Conservation (phyloP, 352 stramenopile species). For the Globisporangium paroecandrum region DNA sequence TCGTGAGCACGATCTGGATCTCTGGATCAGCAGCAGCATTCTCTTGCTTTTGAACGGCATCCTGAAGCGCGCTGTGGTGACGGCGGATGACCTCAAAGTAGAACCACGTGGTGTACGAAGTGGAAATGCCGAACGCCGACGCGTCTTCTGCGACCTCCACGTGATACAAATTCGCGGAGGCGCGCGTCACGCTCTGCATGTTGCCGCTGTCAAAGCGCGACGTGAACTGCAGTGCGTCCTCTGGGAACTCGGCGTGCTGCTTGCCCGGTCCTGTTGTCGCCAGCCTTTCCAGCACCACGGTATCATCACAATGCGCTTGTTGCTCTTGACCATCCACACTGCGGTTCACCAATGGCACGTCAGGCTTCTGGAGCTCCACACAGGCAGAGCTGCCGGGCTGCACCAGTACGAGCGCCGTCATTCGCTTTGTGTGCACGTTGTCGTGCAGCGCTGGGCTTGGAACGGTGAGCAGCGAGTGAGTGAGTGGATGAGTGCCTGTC, state of each 20-base stretch:
- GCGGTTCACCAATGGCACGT: too few species aligned
- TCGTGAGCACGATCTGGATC: conserved; percentile 27
- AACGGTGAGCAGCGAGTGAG: background rate
- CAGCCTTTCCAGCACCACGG: conserved; percentile 15
- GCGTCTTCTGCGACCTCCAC: conserved; percentile 43
- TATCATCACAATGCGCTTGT: background rate
- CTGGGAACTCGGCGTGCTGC: conserved; percentile 25
- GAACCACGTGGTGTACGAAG: conserved; percentile 46
- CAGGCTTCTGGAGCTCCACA: background rate
- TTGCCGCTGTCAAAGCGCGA: conserved; percentile 42
- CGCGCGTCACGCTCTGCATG: conserved; percentile 19
- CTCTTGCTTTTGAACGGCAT: background rate
- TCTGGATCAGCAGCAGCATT: conserved; percentile 6
- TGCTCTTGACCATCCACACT: background rate
- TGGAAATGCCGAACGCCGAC: conserved; percentile 31
- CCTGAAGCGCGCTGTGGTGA: background rate
- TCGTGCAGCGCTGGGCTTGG: background rate
- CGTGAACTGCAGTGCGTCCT: conserved; percentile 26
- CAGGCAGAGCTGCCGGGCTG: background rate
- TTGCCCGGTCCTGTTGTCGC: conserved; percentile 33
- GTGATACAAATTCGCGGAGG: conserved; percentile 23
- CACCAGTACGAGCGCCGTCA: background rate
- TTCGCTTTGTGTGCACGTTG: background rate
- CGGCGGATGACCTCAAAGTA: conserved; percentile 29
- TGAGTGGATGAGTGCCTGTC: background rate